Conservation (phyloP, 805 yeast genomes). For the Brettanomyces sp. region DNA sequence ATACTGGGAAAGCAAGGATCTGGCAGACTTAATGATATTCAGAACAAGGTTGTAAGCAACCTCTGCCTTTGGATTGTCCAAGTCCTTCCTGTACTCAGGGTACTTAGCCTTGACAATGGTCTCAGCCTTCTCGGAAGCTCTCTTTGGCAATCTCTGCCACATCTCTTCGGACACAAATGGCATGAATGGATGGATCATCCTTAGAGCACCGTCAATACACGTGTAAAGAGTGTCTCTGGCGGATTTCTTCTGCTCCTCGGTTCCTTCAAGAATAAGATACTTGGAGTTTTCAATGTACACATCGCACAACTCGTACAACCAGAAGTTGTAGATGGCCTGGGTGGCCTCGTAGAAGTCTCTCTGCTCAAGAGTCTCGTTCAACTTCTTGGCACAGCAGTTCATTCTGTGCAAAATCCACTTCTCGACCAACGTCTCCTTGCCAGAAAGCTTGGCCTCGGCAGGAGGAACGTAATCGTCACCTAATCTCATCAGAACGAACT, state of each 20-base stretch:
- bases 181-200: constrained; percentile 95
- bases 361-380: constrained; percentile 59
- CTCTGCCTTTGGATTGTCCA: constrained; percentile 55
- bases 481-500: constrained; percentile 86
- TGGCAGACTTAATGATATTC: constrained; percentile 80
- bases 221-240: constrained; percentile 94
- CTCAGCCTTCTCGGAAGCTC: constrained; percentile 56
- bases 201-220: constrained; percentile 83
- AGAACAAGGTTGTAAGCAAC: constrained; percentile 76
- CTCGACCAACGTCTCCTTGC: constrained; percentile 86
- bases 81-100: constrained; percentile 58
- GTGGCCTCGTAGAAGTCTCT: constrained; percentile 90
- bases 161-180: constrained; percentile 95
- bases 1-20: constrained; percentile 88
- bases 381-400: constrained; percentile 55
- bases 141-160: constrained; percentile 97
- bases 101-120: constrained; percentile 74
- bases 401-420: constrained; percentile 92
- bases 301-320: constrained; percentile 93
- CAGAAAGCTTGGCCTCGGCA: constrained; percentile 46
- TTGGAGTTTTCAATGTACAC: constrained; percentile 97
- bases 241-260: constrained; percentile 71
- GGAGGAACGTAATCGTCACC: constrained; percentile 87
- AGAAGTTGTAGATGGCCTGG: constrained; percentile 79
- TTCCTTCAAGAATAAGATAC: constrained; percentile 84